Evolutionary conservation across 2,329 filamentous ascomycete species (phyloP).

Genomic region (Mariannaea sp.): DNA sequence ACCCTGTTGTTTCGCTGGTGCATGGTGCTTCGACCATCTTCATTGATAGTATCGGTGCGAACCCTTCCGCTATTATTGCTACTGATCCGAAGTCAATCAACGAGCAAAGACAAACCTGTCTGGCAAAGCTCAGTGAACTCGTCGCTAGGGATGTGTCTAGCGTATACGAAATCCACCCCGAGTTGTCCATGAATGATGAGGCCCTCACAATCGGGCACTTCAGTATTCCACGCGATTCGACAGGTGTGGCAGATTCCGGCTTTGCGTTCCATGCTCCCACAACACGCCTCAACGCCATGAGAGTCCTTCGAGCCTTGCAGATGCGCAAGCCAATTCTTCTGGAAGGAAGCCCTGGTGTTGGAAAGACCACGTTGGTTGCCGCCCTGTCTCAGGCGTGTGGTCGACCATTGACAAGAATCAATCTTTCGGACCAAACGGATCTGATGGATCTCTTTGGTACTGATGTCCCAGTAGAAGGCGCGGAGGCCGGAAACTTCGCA

Average conservation of each 20-base stretch:
- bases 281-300: conserved; percentile 86
- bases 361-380: conserved; percentile 91
- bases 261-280: conserved; percentile 84
- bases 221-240: conserved; percentile 59
- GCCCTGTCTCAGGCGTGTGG: conserved; percentile 82
- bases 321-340: conserved; percentile 89
- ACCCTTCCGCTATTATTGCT: conserved; percentile 85
- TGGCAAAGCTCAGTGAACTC: conserved; percentile 72
- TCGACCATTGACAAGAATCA: conserved; percentile 86
- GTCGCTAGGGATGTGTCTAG: conserved; percentile 64
- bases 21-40: conserved; percentile 96
- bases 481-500: conserved; percentile 84
- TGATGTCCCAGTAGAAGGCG: conserved; percentile 94
- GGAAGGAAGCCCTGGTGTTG: conserved; percentile 96
- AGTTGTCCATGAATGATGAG: conserved; percentile 57
- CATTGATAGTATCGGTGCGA: conserved; percentile 92
- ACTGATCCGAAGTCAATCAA: conserved; percentile 71
- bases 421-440: conserved; percentile 96
- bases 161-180: conserved; percentile 68
- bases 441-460: conserved; percentile 97
- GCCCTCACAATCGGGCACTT: conserved; percentile 76
- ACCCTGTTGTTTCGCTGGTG: conserved; percentile 57
- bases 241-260: conserved; percentile 41
- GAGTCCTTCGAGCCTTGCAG: conserved; percentile 86
- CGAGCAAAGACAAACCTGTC: conserved; percentile 72